Evolutionary conservation across 169 alveolate species (phyloP).

Genomic region (Plasmodium billcollinsi): DNA sequence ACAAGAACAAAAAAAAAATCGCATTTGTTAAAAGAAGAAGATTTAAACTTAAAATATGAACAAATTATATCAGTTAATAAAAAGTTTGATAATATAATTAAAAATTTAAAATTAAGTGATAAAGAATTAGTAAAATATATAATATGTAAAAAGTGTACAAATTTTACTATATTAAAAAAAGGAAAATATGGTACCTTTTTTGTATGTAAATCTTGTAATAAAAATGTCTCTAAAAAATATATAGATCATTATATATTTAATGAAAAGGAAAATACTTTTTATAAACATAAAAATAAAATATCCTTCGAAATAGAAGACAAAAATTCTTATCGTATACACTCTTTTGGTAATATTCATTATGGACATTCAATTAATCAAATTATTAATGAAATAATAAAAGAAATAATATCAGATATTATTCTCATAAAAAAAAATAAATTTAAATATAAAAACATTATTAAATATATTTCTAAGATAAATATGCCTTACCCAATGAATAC

Average conservation of each 20-base stretch:
- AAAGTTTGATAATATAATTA: conserved; percentile 18
- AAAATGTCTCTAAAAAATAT: conserved; percentile 13
- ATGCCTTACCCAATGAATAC: background rate
- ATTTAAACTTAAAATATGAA: conserved; percentile 13
- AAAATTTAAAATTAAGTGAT: conserved; percentile 23
- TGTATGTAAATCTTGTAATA: conserved; percentile 17
- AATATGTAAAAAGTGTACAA: conserved; percentile 14
- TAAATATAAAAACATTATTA: conserved; percentile 48
- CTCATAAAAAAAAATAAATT: conserved; percentile 32
- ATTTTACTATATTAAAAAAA: conserved; percentile 5
- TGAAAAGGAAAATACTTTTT: conserved; percentile 21
- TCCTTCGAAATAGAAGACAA: conserved; percentile 42
- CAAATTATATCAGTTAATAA: conserved; percentile 2
- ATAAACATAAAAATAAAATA: conserved; percentile 24
- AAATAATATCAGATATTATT: conserved; percentile 20
- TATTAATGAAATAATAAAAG: conserved; percentile 44
- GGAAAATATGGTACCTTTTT: conserved; percentile 51
- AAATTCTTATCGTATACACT: conserved; percentile 47
- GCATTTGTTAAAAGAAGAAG: background rate
- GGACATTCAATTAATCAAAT: conserved; percentile 10
- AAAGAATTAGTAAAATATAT: conserved; percentile 4
- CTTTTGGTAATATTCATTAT: conserved; percentile 23
- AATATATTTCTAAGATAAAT: conserved; percentile 40
- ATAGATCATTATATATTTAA: conserved; percentile 24
- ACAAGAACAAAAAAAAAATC: background rate